Percentiles rank a stretch among this genome's conserved stretches.
These are phyloP conservation scores for Taphrina betulina DNA, from an alignment of 1,139 yeast species.

Conservation along the genomic window DNA sequence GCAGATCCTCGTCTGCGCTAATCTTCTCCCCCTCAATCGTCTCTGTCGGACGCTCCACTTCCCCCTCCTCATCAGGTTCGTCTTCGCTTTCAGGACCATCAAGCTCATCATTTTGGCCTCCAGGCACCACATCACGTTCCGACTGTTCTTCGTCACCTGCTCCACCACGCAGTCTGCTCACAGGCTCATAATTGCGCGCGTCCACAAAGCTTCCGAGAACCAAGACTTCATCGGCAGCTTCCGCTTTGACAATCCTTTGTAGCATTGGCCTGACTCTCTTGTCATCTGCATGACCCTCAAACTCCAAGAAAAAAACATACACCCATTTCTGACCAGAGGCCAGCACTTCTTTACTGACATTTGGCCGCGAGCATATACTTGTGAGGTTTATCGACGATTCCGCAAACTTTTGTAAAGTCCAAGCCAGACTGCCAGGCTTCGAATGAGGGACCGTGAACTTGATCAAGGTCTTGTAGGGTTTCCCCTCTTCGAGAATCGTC, in stretches of 20 bases:
- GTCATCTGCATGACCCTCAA: conserved; percentile 19
- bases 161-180: conserved; percentile 9
- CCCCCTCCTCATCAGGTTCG: conserved; percentile 16
- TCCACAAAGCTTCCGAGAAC: conserved; percentile 17
- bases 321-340: conserved; percentile 23
- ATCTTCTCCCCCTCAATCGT: conserved; percentile 18
- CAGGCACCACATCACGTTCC: background rate
- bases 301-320: conserved; percentile 33
- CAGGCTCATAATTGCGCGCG: background rate
- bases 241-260: background rate
- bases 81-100: background rate
- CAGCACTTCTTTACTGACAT: conserved; percentile 2
- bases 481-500: background rate
- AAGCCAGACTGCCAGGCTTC: conserved; percentile 21
- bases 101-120: background rate
- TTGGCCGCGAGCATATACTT: conserved; percentile 22
- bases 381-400: conserved; percentile 11
- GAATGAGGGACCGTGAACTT: conserved; percentile 26
- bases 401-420: conserved; percentile 11
- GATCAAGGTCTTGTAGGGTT: conserved; percentile 9
- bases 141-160: background rate
- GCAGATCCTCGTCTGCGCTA: conserved; percentile 24
- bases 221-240: background rate
- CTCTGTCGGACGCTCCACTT: conserved; percentile 6
- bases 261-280: background rate